A percentile compares a stretch with the other conserved stretches of the same genome.
These are phyloP conservation scores for Berberis thunbergii DNA, from an alignment of 164 flowering plant species.

Conservation along the genomic window DNA sequence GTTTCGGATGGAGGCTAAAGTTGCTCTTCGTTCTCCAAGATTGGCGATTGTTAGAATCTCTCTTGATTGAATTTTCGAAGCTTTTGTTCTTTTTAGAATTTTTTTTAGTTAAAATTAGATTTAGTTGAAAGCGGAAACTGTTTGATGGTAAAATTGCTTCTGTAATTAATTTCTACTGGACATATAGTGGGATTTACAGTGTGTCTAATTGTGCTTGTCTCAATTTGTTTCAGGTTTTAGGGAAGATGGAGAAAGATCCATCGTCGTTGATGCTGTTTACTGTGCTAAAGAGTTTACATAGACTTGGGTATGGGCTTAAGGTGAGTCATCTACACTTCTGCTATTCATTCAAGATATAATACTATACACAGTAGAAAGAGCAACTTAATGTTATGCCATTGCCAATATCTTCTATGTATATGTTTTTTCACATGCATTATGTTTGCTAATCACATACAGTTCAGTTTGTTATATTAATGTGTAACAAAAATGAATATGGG, in stretches of 20 bases:
- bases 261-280: conserved; percentile 57
- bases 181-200: background rate
- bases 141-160: no score
- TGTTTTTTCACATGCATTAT: no score
- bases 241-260: conserved; percentile 53
- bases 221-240: conserved; percentile 48
- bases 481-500: no score
- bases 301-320: conserved; percentile 61
- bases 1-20: conserved; percentile 26
- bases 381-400: no score
- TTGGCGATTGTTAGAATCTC: conserved; percentile 59
- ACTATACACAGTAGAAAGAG: background rate
- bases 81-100: no score
- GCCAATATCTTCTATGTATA: no score
- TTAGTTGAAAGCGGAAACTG: no score
- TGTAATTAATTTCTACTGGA: no score
- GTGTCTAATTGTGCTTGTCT: background rate
- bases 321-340: conserved; percentile 19
- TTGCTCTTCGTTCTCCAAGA: conserved; percentile 55
- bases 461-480: no score
- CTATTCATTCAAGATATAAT: background rate
- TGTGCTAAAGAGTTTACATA: conserved; percentile 53
- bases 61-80: background rate
- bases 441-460: no score
- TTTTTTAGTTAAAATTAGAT: no score